A percentile compares a stretch with the other conserved stretches of the same genome.
Evolutionary conservation across 345 rosid species (phyloP).

Genomic region (Eutrema heterophyllum): DNA sequence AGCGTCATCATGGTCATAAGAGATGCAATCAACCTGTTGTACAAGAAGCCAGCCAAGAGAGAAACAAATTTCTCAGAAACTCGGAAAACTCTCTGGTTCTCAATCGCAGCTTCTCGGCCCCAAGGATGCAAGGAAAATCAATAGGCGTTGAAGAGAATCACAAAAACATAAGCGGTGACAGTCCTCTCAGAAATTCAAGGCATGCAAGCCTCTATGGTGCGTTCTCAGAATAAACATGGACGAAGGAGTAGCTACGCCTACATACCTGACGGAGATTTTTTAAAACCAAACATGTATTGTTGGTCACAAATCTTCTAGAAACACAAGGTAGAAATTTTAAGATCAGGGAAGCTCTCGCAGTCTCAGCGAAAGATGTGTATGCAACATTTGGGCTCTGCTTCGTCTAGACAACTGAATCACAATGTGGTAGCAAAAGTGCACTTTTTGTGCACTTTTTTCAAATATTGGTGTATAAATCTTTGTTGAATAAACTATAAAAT

Average conservation of each 20-base stretch:
- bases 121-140: not conserved
- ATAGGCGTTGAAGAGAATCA: not conserved
- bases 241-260: slow-evolving; percentile 12
- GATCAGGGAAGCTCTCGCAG: too few relatives aligned
- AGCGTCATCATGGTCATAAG: not conserved
- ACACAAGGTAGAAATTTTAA: too few relatives aligned
- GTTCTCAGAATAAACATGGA: slow-evolving; percentile 10
- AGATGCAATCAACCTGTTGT: not conserved
- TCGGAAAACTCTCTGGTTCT: not conserved
- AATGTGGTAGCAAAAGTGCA: too few relatives aligned
- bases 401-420: too few relatives aligned
- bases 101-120: not conserved
- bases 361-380: too few relatives aligned
- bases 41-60: not conserved
- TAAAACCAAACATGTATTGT: too few relatives aligned
- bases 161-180: not conserved
- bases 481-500: too few relatives aligned
- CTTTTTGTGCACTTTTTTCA: too few relatives aligned
- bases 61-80: not conserved
- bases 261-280: not conserved
- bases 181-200: not conserved
- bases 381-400: too few relatives aligned
- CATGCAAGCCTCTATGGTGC: slow-evolving; percentile 15
- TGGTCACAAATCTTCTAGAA: too few relatives aligned
- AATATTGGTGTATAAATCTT: too few relatives aligned